Evolutionary conservation across 306 rosid species (phyloP), one percentile per base, ranked within the genome.

Genomic region (Sesbania bispinosa): DNA sequence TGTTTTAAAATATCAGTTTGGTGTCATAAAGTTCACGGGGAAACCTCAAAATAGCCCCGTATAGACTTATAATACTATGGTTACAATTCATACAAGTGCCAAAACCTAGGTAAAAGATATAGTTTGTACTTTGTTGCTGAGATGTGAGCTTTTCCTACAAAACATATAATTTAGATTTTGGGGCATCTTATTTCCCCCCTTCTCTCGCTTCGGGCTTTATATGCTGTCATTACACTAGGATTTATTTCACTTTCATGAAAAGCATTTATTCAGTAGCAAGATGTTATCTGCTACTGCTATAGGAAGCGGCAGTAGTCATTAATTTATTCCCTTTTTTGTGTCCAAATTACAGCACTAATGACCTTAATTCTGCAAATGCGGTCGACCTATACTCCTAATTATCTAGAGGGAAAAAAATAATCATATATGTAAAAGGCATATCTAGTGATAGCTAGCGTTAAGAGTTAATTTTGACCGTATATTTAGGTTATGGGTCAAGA

Each of bases 21-120:
- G 20, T 71, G 74, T 73, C 83, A 79, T 73, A 73, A 66, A 73
- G 32, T 41, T 63, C 39, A 36, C 21, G 75, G 83, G 83, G 70
- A 36, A 65, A 61, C 62, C 54, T 64, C 57, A 38, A 24, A 58
- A 39, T 79, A 39, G 66, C 66, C 83, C 70, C 83, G 23, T 58
- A 36, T 67, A 73, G 71, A 66, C 76, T 66, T 79, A 46, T 57
- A 67, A 65, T 29, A 73, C 75, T 67, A 52, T 47, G 70, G 60
- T 73, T 57, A 73, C 70, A 58, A 32, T 66, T 72, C 58, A 73
- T 67, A 73, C 76, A 41, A 58, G 52, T 73, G 75, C 65, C 38
- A 35, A 62, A 64, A 78, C 69, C 30, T 69, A 18, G 69, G 30
- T 20, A 51, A 78, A 74, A 48, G 50, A 79, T 79, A 52, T 63